Evolutionary conservation across 805 yeast genomes (phyloP), one percentile per base, ranked within the genome.

Genomic region (Kazachstania africana): DNA sequence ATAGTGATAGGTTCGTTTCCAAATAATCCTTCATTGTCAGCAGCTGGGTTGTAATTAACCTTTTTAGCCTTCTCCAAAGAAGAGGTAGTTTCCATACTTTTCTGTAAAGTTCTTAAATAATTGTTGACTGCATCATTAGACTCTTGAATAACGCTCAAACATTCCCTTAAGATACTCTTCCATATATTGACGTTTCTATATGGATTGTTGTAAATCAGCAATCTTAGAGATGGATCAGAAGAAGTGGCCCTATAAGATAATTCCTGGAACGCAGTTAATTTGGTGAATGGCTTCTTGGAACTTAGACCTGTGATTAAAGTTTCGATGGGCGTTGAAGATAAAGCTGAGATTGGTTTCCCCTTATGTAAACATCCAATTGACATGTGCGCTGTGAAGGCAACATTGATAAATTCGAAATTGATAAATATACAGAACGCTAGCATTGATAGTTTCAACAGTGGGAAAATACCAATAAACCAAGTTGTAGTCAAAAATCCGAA

Each of bases 191-290:
- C 61, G 32, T 61, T 57, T 38, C 59, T 66, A 26, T 64, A 57
- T 33, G 63, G 61, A 15, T 67, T 65, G 38, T 63, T 64, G 48
- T 73, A 79, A 17, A 79, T 67, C 3, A 72, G 60, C 18, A 50
- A 40, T 48, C 87, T 64, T 32, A 68, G 57, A 30, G 68, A 64
- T 3, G 55, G 40, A 37, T 68, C 66, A 1, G 60, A 48, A 3
- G 72, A 55, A 1, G 74, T 68, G 6, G 85, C 60, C 28, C 79
- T 60, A 43, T 68, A 75, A 1, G 82, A 78, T 33, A 79, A 59
- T 47, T 80, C 91, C 54, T 80, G 88, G 55, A 72, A 78, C 3
- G 88, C 85, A 1, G 84, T 73, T 36, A 74, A 48, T 36, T 73
- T 67, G 1, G 70, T 68, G 33, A 71, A 61, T 8, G 60, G 62